A percentile compares a stretch with the other conserved stretches of the same genome.
Evolutionary conservation across 2,329 filamentous ascomycete species (phyloP).

Genomic region (Colletotrichum simmondsii): DNA sequence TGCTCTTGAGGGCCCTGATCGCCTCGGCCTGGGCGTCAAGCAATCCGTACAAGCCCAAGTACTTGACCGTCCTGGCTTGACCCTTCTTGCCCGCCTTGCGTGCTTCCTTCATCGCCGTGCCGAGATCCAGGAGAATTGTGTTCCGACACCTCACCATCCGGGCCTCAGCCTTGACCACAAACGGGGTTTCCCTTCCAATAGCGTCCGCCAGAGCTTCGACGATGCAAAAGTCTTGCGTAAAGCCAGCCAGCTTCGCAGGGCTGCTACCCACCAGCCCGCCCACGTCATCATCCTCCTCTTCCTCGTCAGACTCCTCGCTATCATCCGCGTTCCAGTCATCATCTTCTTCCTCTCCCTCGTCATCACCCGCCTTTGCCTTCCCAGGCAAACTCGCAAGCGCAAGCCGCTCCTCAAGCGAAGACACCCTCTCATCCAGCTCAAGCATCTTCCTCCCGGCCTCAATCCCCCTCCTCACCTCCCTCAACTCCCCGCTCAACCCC

Average conservation of each 20-base stretch:
- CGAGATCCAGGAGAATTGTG: constrained; percentile 66
- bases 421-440: constrained; percentile 73
- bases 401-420: constrained; percentile 71
- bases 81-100: constrained; percentile 55
- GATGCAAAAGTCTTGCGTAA: constrained; percentile 58
- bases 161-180: constrained; percentile 63
- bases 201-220: constrained; percentile 54
- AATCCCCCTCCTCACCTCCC: constrained; percentile 70
- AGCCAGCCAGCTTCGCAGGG: constrained; percentile 55
- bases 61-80: constrained; percentile 59
- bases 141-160: constrained; percentile 64
- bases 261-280: constrained; percentile 56
- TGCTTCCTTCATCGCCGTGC: constrained; percentile 59
- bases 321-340: constrained; percentile 49
- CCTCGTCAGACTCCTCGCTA: constrained; percentile 42
- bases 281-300: constrained; percentile 40
- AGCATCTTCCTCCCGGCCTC: constrained; percentile 71
- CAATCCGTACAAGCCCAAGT: constrained; percentile 63
- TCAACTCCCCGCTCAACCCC: constrained; percentile 73
- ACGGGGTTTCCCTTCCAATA: constrained; percentile 59
- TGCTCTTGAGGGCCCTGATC: constrained; percentile 59
- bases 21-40: constrained; percentile 65
- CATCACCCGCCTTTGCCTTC: constrained; percentile 35
- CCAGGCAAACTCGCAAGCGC: constrained; percentile 58
- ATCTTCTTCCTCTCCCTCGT: constrained; percentile 49